A percentile compares a stretch with the other conserved stretches of the same genome.
Conservation (phyloP, 2,329 filamentous ascomycete genomes). For the Zasmidium angulare region DNA sequence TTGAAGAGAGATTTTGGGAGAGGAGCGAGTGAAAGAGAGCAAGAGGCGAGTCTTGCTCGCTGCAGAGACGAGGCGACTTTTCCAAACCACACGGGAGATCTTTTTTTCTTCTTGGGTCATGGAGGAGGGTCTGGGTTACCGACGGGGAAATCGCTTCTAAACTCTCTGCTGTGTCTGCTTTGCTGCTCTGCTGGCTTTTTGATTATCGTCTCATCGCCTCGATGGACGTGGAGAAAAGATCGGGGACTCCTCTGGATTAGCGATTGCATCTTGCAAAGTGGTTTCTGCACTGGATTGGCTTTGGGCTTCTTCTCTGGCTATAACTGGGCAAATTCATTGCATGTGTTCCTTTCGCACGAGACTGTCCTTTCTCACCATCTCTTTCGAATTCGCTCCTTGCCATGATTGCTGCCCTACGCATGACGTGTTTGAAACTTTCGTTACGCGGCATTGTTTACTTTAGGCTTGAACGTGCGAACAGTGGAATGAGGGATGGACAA, state of each 20-base stretch:
- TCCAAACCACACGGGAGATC: slow-evolving; percentile 5
- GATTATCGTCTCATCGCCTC: slow-evolving; percentile 17
- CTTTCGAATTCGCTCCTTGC: too few relatives aligned
- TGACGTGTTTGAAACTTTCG: too few relatives aligned
- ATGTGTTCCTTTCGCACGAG: neutral
- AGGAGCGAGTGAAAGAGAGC: neutral
- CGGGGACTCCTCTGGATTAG: slow-evolving; percentile 18
- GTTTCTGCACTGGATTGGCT: slow-evolving; percentile 2
- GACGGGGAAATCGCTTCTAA: slow-evolving; percentile 4
- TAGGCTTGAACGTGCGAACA: slow-evolving; percentile 7
- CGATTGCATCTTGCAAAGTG: slow-evolving; percentile 23
- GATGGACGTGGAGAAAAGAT: neutral
- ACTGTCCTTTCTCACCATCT: neutral
- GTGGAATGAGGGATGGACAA: slow-evolving; percentile 3
- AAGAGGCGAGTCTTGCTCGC: neutral
- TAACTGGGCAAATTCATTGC: slow-evolving; percentile 4
- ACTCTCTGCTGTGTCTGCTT: slow-evolving; percentile 8
- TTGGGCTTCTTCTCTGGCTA: neutral
- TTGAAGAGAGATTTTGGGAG: neutral
- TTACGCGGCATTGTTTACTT: neutral
- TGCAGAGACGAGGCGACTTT: neutral
- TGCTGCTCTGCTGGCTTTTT: slow-evolving; percentile 10
- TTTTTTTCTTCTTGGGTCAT: slow-evolving; percentile 3
- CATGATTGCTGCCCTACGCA: too few relatives aligned
- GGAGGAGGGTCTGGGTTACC: neutral